Evolutionary conservation across 2,329 filamentous ascomycete species (phyloP).

Genomic region (Cordyceps tenuipes): DNA sequence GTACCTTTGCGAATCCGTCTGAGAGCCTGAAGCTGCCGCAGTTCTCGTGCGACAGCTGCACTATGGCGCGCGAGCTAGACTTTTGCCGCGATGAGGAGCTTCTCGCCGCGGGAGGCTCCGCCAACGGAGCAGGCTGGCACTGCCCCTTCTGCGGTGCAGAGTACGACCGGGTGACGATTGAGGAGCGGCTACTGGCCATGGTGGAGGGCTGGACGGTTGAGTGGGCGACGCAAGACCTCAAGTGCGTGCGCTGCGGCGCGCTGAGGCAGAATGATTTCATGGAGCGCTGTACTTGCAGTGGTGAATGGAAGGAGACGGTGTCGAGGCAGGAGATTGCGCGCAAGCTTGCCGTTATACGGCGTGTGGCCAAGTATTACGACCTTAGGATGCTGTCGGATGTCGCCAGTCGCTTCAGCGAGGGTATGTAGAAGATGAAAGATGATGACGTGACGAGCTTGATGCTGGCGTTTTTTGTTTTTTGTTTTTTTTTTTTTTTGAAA

Average conservation of each 20-base stretch:
- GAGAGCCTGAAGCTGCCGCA: conserved; percentile 64
- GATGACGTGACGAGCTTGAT: conserved; percentile 4
- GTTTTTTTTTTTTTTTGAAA: conserved; percentile 1
- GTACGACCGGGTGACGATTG: conserved; percentile 71
- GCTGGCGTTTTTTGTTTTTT: conserved; percentile 7
- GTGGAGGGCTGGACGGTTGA: conserved; percentile 67
- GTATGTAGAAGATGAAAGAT: conserved; percentile 26
- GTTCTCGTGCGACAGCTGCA: conserved; percentile 84
- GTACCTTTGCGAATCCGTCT: conserved; percentile 79
- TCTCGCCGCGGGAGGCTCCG: conserved; percentile 32
- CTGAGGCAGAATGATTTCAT: conserved; percentile 85
- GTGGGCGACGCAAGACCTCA: conserved; percentile 86
- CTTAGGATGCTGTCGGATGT: conserved; percentile 74
- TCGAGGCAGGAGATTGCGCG: conserved; percentile 57
- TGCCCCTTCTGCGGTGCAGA: conserved; percentile 69
- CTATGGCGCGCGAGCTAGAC: conserved; percentile 79
- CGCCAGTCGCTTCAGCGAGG: conserved; percentile 52
- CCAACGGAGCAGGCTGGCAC: conserved; percentile 50
- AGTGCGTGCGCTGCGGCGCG: conserved; percentile 64
- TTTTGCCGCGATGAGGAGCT: conserved; percentile 84
- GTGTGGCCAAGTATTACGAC: conserved; percentile 70
- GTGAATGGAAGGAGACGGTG: conserved; percentile 69
- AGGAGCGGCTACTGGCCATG: conserved; percentile 71
- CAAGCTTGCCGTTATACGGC: conserved; percentile 60
- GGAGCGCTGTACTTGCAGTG: conserved; percentile 92